Conservation (phyloP, 805 yeast genomes). For the Zygotorulaspora chibaensis region DNA sequence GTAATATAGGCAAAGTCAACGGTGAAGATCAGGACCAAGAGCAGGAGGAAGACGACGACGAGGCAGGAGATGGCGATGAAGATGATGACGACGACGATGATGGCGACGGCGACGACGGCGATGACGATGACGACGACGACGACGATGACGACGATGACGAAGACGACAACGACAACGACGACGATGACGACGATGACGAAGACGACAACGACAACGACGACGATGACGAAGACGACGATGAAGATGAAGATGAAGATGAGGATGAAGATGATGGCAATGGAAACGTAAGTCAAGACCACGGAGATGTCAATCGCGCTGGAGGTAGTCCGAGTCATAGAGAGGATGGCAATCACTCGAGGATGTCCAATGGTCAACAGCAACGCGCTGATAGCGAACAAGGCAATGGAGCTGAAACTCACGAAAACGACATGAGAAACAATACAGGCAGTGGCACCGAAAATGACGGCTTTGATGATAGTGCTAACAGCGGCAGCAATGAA, state of each 20-base stretch:
- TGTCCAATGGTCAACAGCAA: too few relatives aligned
- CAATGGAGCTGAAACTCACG: slow-evolving; percentile 14
- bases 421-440: slow-evolving; percentile 13
- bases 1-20: slow-evolving; percentile 18
- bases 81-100: slow-evolving; percentile 26
- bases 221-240: slow-evolving; percentile 23
- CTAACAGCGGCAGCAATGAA: slow-evolving; percentile 34
- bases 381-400: too few relatives aligned
- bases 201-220: slow-evolving; percentile 12
- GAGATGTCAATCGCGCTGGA: slow-evolving; percentile 24
- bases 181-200: slow-evolving; percentile 21
- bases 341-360: slow-evolving; percentile 15
- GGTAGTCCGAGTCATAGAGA: slow-evolving; percentile 28
- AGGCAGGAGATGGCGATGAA: slow-evolving; percentile 15
- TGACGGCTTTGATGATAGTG: slow-evolving; percentile 11
- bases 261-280: slow-evolving; percentile 23
- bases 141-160: slow-evolving; percentile 26
- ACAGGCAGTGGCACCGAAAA: neutral
- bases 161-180: slow-evolving; percentile 18
- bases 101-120: slow-evolving; percentile 24
- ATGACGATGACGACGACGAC: slow-evolving; percentile 18
- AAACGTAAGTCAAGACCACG: slow-evolving; percentile 23
- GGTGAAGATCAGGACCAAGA: slow-evolving; percentile 12
- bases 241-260: slow-evolving; percentile 15
- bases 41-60: slow-evolving; percentile 20